phyloP scores from a whole-genome alignment of 768 basidiomycete species.

The Ramaria sp. region DNA sequence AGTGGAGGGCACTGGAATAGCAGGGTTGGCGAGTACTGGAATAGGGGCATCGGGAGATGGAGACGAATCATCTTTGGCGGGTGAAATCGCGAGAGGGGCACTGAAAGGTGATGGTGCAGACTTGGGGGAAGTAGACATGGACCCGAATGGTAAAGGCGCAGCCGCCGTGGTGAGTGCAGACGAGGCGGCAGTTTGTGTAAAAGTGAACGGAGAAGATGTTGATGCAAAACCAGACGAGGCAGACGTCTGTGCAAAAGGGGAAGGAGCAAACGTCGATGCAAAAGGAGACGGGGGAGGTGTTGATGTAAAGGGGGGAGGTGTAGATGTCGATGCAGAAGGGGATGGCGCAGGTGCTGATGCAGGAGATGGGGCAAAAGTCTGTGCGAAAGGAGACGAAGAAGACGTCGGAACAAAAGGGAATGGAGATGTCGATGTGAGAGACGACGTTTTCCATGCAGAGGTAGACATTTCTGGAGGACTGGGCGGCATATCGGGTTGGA shows the following conservation, averaged over 20 bases:
- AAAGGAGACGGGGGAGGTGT: too few relatives aligned
- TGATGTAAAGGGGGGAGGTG: too few relatives aligned
- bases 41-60: too few relatives aligned
- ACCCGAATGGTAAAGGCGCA: not conserved
- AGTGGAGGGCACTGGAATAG: too few relatives aligned
- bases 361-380: not conserved
- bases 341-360: too few relatives aligned
- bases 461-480: slow-evolving; percentile 2
- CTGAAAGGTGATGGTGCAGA: too few relatives aligned
- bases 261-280: too few relatives aligned
- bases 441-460: not conserved
- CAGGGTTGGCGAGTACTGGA: too few relatives aligned
- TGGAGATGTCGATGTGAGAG: not conserved
- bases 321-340: too few relatives aligned
- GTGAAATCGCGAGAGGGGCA: too few relatives aligned
- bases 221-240: not conserved
- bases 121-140: not conserved
- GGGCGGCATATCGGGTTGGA: slow-evolving; percentile 41
- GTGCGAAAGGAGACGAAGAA: not conserved
- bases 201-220: not conserved
- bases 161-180: not conserved
- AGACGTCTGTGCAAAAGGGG: not conserved
- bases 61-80: too few relatives aligned
- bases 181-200: not conserved
- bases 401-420: not conserved